These are phyloP conservation scores for Candida sp. DNA, from an alignment of 1,139 yeast genomes.

Conservation along the genomic window DNA sequence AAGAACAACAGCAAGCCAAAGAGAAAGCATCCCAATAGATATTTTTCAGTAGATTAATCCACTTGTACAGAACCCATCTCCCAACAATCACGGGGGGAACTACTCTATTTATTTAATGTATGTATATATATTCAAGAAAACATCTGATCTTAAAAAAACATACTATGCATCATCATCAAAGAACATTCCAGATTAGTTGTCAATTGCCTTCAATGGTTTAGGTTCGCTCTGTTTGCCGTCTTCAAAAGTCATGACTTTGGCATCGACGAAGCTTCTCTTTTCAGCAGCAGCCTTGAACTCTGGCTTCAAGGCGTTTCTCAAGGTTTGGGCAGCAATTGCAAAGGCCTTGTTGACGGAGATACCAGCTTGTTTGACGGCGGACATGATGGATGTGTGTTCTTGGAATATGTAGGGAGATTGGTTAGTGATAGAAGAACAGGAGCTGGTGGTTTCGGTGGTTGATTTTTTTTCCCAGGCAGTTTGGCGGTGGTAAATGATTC, in stretches of 20 bases:
- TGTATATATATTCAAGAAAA: background rate
- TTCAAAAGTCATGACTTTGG: conserved; percentile 72
- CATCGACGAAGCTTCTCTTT: conserved; percentile 78
- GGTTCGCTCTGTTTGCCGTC: conserved; percentile 60
- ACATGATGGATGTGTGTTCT: conserved; percentile 37
- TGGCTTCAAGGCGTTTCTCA: conserved; percentile 89
- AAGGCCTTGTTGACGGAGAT: conserved; percentile 88
- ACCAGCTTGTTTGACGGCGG: conserved; percentile 89
- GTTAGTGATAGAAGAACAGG: background rate
- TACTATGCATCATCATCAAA: background rate
- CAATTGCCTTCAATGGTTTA: conserved; percentile 18
- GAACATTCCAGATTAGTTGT: background rate
- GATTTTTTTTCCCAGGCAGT: conserved; percentile 1
- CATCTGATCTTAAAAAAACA: background rate
- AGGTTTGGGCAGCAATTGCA: conserved; percentile 88
- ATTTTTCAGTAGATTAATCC: background rate
- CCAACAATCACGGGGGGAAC: too few species aligned
- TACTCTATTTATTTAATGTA: conserved; percentile 3
- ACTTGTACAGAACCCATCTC: background rate
- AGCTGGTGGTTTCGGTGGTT: background rate
- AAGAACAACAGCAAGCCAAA: background rate
- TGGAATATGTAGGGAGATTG: background rate
- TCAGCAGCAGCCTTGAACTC: conserved; percentile 80
- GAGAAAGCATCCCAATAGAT: background rate
- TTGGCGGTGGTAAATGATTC: background rate